A percentile compares a stretch with the other conserved stretches of the same genome.
Conservation (phyloP, 345 rosid genomes). For the Bruguiera parviflora region DNA sequence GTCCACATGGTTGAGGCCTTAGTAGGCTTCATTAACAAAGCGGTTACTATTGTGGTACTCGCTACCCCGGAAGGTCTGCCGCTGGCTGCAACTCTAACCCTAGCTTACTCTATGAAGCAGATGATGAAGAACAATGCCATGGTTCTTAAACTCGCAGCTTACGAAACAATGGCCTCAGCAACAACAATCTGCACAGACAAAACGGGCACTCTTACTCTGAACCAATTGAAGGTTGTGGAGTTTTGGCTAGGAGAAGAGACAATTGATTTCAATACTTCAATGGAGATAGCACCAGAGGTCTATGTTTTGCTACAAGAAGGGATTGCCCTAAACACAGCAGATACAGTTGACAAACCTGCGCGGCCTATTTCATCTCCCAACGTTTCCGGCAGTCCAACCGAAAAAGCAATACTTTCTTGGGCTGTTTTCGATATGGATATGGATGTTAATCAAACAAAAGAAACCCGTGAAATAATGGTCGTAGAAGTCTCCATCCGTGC, state of each 20-base stretch:
- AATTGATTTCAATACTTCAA: conserved; percentile 13
- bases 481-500: conserved; percentile 42
- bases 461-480: conserved; percentile 22
- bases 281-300: conserved; percentile 24
- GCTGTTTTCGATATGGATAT: conserved; percentile 41
- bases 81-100: conserved; percentile 40
- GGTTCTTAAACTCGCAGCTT: conserved; percentile 52
- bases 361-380: conserved; percentile 22
- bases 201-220: conserved; percentile 49
- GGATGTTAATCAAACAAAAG: conserved; percentile 28
- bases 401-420: conserved; percentile 55
- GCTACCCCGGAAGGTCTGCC: conserved; percentile 46
- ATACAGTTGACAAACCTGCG: conserved; percentile 17
- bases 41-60: conserved; percentile 37
- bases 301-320: conserved; percentile 42
- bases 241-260: conserved; percentile 37
- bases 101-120: conserved; percentile 44
- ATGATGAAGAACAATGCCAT: conserved; percentile 47
- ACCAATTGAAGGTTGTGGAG: conserved; percentile 35
- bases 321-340: conserved; percentile 39
- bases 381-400: conserved; percentile 48
- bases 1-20: conserved; percentile 26
- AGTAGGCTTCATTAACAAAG: conserved; percentile 30
- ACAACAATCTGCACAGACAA: conserved; percentile 52
- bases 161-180: conserved; percentile 56